Percentiles rank a stretch among this genome's conserved stretches.
Conservation (phyloP, 768 basidiomycete genomes). For the Candolleomyces aberdarensis region DNA sequence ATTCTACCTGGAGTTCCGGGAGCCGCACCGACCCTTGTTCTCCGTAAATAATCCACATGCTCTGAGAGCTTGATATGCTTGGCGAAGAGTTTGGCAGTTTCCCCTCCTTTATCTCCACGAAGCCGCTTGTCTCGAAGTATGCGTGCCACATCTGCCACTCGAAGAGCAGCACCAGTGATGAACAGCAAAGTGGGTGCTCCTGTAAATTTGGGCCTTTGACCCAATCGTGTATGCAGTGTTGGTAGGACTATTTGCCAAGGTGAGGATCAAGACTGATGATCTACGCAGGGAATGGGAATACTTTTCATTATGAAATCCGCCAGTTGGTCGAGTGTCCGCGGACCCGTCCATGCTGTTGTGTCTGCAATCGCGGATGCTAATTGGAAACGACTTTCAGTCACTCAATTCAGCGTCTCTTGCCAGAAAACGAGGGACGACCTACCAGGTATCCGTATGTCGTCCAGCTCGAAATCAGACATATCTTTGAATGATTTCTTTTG, state of each 20-base stretch:
- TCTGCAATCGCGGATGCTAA: constrained; percentile 70
- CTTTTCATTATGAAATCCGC: constrained; percentile 75
- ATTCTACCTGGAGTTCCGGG: constrained; percentile 92
- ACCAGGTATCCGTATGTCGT: constrained; percentile 80
- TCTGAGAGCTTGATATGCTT: constrained; percentile 91
- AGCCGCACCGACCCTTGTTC: constrained; percentile 84
- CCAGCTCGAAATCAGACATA: constrained; percentile 73
- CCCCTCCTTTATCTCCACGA: constrained; percentile 80
- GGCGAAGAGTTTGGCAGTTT: constrained; percentile 93
- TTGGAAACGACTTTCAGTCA: constrained; percentile 26
- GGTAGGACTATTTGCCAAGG: constrained; percentile 54
- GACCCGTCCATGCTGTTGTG: constrained; percentile 68
- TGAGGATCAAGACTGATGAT: background rate
- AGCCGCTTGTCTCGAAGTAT: constrained; percentile 66
- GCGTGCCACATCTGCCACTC: constrained; percentile 86
- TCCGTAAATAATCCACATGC: constrained; percentile 78
- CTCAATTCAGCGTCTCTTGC: constrained; percentile 1
- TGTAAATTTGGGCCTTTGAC: constrained; percentile 69
- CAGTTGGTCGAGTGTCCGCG: constrained; percentile 69
- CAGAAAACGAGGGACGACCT: constrained; percentile 19
- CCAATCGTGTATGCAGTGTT: constrained; percentile 62
- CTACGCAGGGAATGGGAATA: constrained; percentile 27
- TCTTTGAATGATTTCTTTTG: constrained; percentile 70
- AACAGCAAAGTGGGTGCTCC: constrained; percentile 90
- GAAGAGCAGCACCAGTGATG: constrained; percentile 82